Conservation (phyloP, 768 basidiomycete species). For the Pleurotus pulmonarius region DNA sequence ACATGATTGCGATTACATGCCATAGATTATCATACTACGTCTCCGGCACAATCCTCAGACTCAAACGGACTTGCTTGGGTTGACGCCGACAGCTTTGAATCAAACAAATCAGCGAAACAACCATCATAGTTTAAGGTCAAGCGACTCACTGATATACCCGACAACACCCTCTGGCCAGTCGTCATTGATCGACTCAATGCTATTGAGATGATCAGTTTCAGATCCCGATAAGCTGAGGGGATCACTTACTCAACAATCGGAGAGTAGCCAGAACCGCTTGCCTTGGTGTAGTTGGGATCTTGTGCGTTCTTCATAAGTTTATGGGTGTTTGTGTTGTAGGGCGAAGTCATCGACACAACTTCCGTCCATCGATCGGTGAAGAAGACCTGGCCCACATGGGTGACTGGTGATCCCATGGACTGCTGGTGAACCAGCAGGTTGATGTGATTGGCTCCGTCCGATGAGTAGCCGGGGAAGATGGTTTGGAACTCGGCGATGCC, state of each 20-base stretch:
- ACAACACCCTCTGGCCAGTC: constrained; percentile 26
- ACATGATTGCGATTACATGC: constrained; percentile 3
- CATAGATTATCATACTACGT: not conserved
- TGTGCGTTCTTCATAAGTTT: constrained; percentile 23
- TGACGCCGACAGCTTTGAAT: constrained; percentile 21
- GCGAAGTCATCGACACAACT: constrained; percentile 21
- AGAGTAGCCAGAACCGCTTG: constrained; percentile 20
- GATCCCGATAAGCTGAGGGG: not conserved
- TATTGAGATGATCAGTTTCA: not conserved
- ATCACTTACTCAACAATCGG: constrained; percentile 23
- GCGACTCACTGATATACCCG: constrained; percentile 22
- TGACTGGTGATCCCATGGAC: constrained; percentile 19
- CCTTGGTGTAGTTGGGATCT: constrained; percentile 23
- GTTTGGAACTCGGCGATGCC: constrained; percentile 37
- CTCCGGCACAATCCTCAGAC: not conserved
- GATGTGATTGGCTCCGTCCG: constrained; percentile 31
- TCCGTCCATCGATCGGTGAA: constrained; percentile 33
- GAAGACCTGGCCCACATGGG: constrained; percentile 35
- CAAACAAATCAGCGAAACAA: not conserved
- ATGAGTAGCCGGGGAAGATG: constrained; percentile 32
- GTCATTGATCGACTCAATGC: constrained; percentile 22
- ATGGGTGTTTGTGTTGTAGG: constrained; percentile 28
- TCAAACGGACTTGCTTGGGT: constrained; percentile 15
- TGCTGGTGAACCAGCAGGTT: constrained; percentile 30
- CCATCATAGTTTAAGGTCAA: not conserved